A percentile compares a stretch with the other conserved stretches of the same genome.
Conservation (phyloP, 768 basidiomycete species). For the Hypholoma sublateritium region DNA sequence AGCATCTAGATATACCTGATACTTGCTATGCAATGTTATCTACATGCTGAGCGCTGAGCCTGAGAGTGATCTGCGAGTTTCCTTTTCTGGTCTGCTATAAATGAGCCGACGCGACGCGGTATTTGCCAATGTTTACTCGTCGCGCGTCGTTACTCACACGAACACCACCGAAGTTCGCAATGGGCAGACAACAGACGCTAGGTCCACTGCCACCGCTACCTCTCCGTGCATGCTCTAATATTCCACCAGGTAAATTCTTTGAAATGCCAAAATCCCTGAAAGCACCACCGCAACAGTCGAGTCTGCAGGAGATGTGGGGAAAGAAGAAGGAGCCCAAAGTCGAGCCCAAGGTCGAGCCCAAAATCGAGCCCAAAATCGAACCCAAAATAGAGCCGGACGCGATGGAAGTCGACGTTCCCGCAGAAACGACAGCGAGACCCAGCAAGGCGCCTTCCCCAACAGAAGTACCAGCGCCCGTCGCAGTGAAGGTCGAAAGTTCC, state of each 20-base stretch:
- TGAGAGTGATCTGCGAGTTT: neutral
- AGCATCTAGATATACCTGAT: no score
- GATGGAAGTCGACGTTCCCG: constrained; percentile 31
- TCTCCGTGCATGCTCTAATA: constrained; percentile 4
- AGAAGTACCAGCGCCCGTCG: neutral
- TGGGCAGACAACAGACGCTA: constrained; percentile 76
- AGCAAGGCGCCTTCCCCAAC: neutral
- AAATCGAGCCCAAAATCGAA: neutral
- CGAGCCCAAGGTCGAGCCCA: constrained; percentile 21
- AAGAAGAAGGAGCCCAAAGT: constrained; percentile 37
- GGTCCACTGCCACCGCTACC: constrained; percentile 37
- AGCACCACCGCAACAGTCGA: constrained; percentile 77
- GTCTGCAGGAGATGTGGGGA: constrained; percentile 73
- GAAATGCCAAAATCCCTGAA: constrained; percentile 70
- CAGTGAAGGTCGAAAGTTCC: constrained; percentile 33
- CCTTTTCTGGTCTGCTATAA: neutral
- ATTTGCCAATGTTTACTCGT: constrained; percentile 43
- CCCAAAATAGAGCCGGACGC: constrained; percentile 23
- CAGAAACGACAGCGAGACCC: constrained; percentile 20
- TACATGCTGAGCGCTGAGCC: no score
- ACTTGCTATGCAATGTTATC: no score
- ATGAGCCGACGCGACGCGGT: constrained; percentile 36
- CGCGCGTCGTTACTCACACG: constrained; percentile 34
- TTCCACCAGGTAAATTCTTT: constrained; percentile 66
- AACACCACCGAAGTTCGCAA: constrained; percentile 28